Base-by-base conservation (phyloP, 345 rosid genomes). In the Camelina sativa region DNA sequence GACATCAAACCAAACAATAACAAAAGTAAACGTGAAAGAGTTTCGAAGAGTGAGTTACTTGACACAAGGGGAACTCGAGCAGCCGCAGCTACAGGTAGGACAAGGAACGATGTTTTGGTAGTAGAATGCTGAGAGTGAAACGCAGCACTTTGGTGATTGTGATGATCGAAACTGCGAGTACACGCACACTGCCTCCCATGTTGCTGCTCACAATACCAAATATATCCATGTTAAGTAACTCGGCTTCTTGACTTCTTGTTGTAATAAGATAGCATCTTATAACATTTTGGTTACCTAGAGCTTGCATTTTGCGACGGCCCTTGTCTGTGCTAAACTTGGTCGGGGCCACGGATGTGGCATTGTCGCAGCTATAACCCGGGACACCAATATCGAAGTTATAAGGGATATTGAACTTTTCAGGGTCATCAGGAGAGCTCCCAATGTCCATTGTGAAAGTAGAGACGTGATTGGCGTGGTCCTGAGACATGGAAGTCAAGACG, bases 261-360 rank as follows among this genome's bases (percentile, higher is more conserved):
- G 13, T 40, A 11, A 3, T 11, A 10, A 10, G 1, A 40, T 40
- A 40, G 5, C 43, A 11, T 40, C 43, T 11, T 40, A 40, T 40
- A 40, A 10, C 43, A 11, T 40, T 10, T 40, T 40, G 13, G 12
- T 40, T 82, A 87, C 97, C 76, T 17, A 87, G 81, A 65, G 92
- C 97, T 83, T 91, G 96, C 0, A 90, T 89, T 88, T 89, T 86
- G 25, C 89, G 81, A 23, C 96, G 96, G 20, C 98, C 89, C 6
- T 86, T 80, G 53, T 82, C 85, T 0, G 62, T 5, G 10, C 69
- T 69, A 46, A 72, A 86, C 82, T 65, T 80, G 71, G 79, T 89
- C 0, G 96, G 86, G 3, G 67, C 34, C 46, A 88, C 92, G 47
- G 75, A 37, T 11, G 62, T 23, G 8, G 86, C 66, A 1, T 66